Evolutionary conservation across 805 yeast species (phyloP), one percentile per base, ranked within the genome.

Genomic region (Candida cerambycidarum): DNA sequence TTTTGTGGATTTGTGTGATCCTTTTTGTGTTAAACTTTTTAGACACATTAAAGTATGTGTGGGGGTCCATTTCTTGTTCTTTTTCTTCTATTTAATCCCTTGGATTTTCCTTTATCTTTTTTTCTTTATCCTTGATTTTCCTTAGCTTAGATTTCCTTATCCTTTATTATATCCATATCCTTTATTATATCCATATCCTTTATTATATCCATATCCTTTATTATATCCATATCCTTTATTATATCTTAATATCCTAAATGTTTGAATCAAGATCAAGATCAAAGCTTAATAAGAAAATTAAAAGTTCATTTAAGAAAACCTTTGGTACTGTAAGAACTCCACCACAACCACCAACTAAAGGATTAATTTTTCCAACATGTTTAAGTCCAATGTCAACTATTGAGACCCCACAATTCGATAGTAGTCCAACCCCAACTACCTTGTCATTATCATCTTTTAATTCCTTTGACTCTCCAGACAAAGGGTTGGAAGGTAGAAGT

Each of bases 331-430:
- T 19, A n/a, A 32, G 18, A 29, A 29, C 11, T 5, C 29, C 29
- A 15, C 38, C 38, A 24, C 14, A 33, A 15, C 23, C 24, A 16
- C 18, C 10, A n/a, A 15, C 29, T 3, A n/a, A n/a, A n/a, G 41
- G 41, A 4, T 24, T 32, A n/a, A 15, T 32, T 5, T 42, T 47
- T 21, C 52, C 49, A 4, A 23, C 44, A 9, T 41, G 43, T 17
- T 32, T 48, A 13, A 48, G 50, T 28, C 49, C 50, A 2, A 28
- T 33, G 3, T 44, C 46, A 13, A 38, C 42, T 9, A 11, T 34
- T 7, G 44, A 41, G 13, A 34, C 38, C 11, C 15, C 24, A 8
- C 15, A 32, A 12, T 16, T 19, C n/a, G 25, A 23, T 32, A 15
- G 12, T 8, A 39, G 34, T 15, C 38, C 38, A 3, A 34, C 38